Evolutionary conservation across 2,329 filamentous ascomycete species (phyloP).

Genomic region (Apiospora kogelbergensis): DNA sequence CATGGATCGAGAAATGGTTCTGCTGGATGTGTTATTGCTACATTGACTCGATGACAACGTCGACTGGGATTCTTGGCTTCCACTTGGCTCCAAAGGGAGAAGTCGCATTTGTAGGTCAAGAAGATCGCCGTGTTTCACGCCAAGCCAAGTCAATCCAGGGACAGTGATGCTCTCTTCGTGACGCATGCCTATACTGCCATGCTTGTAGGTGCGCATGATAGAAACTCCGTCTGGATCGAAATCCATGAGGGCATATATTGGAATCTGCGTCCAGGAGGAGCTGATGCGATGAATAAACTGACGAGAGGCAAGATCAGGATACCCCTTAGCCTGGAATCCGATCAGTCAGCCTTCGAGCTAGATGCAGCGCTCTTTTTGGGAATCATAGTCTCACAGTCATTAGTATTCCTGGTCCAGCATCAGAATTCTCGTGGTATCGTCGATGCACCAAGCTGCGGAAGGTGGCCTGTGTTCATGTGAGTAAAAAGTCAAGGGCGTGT

Average conservation of each 20-base stretch:
- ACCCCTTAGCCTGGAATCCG: constrained; percentile 69
- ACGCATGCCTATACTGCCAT: constrained; percentile 62
- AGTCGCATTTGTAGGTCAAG: constrained; percentile 14
- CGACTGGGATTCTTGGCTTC: not conserved
- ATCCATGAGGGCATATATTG: constrained; percentile 67
- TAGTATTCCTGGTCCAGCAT: constrained; percentile 59
- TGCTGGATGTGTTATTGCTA: not conserved
- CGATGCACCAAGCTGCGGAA: constrained; percentile 66
- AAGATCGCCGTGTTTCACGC: constrained; percentile 50
- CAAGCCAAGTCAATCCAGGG: constrained; percentile 58
- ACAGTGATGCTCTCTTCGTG: constrained; percentile 57
- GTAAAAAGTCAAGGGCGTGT: not conserved
- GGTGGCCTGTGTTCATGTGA: constrained; percentile 56
- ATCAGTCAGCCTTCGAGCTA: constrained; percentile 11
- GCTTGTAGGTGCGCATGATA: constrained; percentile 73
- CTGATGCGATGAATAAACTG: constrained; percentile 60
- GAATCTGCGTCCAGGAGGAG: constrained; percentile 45
- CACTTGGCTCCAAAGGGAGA: not conserved
- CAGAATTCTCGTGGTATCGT: constrained; percentile 50
- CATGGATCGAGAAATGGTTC: constrained; percentile 6
- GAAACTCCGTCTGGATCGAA: constrained; percentile 75
- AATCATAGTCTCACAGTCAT: constrained; percentile 56
- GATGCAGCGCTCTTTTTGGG: not conserved
- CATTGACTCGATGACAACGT: not conserved
- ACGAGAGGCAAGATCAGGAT: constrained; percentile 72